Conservation (phyloP, 2,329 filamentous ascomycete species). For the Colletotrichum karsti region DNA sequence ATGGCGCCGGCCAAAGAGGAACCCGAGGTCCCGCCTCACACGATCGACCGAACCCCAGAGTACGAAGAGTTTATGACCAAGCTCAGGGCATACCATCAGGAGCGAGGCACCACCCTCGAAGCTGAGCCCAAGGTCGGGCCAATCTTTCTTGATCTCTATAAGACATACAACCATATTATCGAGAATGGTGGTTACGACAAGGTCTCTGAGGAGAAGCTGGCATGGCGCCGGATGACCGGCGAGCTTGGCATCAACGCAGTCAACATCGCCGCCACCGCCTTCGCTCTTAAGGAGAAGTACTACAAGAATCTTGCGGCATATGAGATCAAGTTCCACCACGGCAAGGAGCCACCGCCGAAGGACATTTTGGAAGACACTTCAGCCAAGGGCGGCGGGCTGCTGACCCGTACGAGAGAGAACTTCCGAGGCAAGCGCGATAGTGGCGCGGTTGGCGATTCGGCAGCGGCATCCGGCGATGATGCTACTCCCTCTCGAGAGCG, state of each 20-base stretch:
- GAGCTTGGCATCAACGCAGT: constrained; percentile 79
- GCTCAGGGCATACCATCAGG: constrained; percentile 77
- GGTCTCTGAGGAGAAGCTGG: constrained; percentile 83
- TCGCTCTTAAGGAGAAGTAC: constrained; percentile 86
- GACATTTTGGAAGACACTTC: constrained; percentile 90
- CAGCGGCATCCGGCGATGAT: constrained; percentile 27
- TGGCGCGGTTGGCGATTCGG: constrained; percentile 21
- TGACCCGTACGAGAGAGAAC: constrained; percentile 82
- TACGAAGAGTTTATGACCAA: constrained; percentile 82
- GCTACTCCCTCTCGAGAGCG: constrained; percentile 65
- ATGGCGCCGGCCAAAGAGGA: constrained; percentile 25
- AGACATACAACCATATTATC: constrained; percentile 81
- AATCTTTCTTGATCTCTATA: constrained; percentile 78
- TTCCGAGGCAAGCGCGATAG: constrained; percentile 62
- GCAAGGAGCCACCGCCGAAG: constrained; percentile 83
- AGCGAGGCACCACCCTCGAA: constrained; percentile 82
- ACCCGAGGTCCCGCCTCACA: constrained; percentile 41
- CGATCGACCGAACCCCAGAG: constrained; percentile 71
- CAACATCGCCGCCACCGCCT: constrained; percentile 85
- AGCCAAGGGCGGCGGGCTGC: constrained; percentile 83
- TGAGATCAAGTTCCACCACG: constrained; percentile 82
- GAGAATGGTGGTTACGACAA: constrained; percentile 86
- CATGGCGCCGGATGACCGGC: constrained; percentile 82
- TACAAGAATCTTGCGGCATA: constrained; percentile 90
- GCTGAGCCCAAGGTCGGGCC: constrained; percentile 83